phyloP scores from a whole-genome alignment of 176 grass and related monocot species.

The Triticum monococcum region DNA sequence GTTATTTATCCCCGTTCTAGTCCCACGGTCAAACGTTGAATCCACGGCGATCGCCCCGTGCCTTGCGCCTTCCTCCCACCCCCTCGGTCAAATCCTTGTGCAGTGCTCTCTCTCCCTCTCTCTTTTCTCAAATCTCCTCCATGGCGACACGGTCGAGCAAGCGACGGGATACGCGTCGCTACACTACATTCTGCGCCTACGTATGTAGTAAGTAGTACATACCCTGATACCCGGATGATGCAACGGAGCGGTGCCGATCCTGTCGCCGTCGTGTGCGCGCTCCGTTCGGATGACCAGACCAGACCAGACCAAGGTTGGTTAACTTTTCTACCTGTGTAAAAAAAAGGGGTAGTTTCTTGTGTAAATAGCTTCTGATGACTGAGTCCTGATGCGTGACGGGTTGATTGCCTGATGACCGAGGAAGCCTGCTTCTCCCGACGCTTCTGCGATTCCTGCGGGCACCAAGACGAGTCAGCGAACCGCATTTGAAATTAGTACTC shows the following conservation, averaged over 20 bases:
- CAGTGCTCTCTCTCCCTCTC: not conserved
- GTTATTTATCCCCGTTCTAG: not conserved
- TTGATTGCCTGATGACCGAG: too few relatives aligned
- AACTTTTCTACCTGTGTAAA: not conserved
- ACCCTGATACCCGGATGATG: not conserved
- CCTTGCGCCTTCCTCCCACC: not conserved
- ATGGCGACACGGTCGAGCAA: not conserved
- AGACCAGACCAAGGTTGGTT: not conserved
- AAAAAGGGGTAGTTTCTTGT: not conserved
- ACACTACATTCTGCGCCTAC: not conserved
- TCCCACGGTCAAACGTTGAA: not conserved
- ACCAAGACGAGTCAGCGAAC: not conserved
- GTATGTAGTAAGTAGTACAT: not conserved
- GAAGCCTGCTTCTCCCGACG: not conserved
- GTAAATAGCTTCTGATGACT: not conserved
- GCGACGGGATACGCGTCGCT: not conserved
- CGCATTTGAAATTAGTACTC: not conserved
- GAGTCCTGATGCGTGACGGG: not conserved
- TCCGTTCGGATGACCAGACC: not conserved
- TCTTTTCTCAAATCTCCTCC: not conserved
- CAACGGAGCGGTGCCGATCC: not conserved
- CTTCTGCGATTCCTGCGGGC: constrained; percentile 10
- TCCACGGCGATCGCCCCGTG: not conserved
- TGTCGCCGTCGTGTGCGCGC: not conserved
- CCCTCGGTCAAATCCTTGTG: constrained; percentile 13